Evolutionary conservation across 1,284 basidiomycete species (phyloP), one percentile per base, ranked within the genome.

Genomic region (Irpex rosettiformis): DNA sequence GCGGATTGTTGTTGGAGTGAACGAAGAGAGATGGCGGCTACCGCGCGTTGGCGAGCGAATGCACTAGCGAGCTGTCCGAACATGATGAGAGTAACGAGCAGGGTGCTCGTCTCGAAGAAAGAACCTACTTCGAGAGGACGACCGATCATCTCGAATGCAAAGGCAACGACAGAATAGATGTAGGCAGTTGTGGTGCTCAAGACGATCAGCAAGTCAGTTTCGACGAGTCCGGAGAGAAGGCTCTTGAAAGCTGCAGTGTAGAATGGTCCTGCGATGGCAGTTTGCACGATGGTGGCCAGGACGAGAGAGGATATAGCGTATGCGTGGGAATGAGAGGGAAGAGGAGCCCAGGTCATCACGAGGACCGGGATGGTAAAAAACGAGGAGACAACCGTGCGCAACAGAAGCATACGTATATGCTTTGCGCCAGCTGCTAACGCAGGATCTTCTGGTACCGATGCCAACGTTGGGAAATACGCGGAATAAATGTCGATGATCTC

Each of bases 81-180:
- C 66, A 74, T 72, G 63, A 80, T 77, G 52, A 80, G 69, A 0
- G 77, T 76, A 59, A 80, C 69, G 28, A 80, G 72, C 11, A 80
- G 70, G 4, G 77, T 72, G 45, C 72, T 72, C 3, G 79, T 80
- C 65, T 80, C 79, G 65, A 80, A 80, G 67, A 79, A 79, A 7
- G 73, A 72, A n/a, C 68, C 70, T 8, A 64, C 62, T 3, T 70
- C 66, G 52, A 75, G 70, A 6, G 71, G 69, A 5, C 64, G 65
- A 1, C 73, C 76, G 0, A 70, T 64, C 55, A 72, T 72, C 49
- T 72, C 64, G 63, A 70, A 75, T 3, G 67, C 73, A 63, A 75
- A 79, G 0, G 76, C 74, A 29, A 79, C 71, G 25, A 76, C 64
- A 4, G 79, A 80, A 62, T 77, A 80, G 30, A 75, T 54, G 58